Evolutionary conservation across 345 rosid species (phyloP).

Genomic region (Salix brachista): DNA sequence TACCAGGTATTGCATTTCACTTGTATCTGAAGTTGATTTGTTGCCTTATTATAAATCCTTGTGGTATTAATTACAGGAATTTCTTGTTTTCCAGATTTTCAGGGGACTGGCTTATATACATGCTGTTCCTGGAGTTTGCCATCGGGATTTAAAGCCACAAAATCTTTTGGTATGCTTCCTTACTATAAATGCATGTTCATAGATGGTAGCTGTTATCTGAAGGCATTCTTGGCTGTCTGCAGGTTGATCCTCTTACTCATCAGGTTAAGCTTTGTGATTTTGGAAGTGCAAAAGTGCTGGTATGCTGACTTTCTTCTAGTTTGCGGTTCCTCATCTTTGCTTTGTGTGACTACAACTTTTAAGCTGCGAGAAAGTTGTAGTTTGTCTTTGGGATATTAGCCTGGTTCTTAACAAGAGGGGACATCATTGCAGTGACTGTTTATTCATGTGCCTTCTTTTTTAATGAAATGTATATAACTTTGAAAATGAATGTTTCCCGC

Average conservation of each 20-base stretch:
- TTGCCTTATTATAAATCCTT: not conserved
- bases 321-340: not conserved
- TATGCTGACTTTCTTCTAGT: slow-evolving; percentile 24
- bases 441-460: not conserved
- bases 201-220: slow-evolving; percentile 2
- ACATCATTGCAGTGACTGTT: not conserved
- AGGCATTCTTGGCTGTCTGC: slow-evolving; percentile 14
- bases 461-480: not conserved
- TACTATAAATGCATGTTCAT: not conserved
- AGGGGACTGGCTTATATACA: slow-evolving; percentile 83
- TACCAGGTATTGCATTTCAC: slow-evolving; percentile 52
- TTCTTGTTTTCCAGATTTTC: slow-evolving; percentile 47
- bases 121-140: slow-evolving; percentile 77
- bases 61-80: slow-evolving; percentile 1
- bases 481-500: not conserved
- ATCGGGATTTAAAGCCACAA: slow-evolving; percentile 88
- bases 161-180: slow-evolving; percentile 65
- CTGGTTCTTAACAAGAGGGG: not conserved
- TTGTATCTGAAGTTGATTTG: slow-evolving; percentile 3
- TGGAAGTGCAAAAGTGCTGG: slow-evolving; percentile 91
- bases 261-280: slow-evolving; percentile 60
- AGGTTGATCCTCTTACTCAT: slow-evolving; percentile 93
- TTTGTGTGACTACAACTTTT: not conserved
- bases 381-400: not conserved
- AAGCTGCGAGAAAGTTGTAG: not conserved